phyloP scores from a whole-genome alignment of 2,329 filamentous ascomycete species.

The Cercospora canescens region DNA sequence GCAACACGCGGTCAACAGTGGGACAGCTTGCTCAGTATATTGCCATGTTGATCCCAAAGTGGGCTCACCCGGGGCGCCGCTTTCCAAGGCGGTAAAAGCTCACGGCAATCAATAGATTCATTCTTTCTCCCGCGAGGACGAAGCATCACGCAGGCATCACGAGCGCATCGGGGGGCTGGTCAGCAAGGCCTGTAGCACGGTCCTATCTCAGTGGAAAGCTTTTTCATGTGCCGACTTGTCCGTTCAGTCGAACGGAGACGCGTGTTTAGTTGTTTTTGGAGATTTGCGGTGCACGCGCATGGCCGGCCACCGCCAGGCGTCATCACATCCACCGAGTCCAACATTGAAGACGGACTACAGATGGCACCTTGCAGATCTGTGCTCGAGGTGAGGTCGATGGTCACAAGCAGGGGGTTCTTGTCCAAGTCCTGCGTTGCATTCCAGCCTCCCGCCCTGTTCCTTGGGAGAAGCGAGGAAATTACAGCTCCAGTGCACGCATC shows the following conservation, averaged over 20 bases:
- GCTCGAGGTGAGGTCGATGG: background rate
- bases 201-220: background rate
- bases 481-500: background rate
- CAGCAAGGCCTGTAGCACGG: background rate
- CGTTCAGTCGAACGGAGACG: background rate
- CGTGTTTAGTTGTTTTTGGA: background rate
- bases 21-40: background rate
- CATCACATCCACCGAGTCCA: background rate
- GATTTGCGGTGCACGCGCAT: background rate
- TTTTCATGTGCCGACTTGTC: background rate
- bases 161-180: background rate
- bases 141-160: background rate
- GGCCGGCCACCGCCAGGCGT: background rate
- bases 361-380: background rate
- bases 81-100: background rate
- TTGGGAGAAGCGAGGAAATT: background rate
- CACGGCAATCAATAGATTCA: background rate
- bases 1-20: background rate
- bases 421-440: background rate
- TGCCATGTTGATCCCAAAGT: background rate
- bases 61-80: background rate
- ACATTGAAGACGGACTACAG: background rate
- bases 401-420: background rate
- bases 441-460: background rate
- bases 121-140: background rate